Conservation (phyloP, 768 basidiomycete species). For the Ramaria rubella region DNA sequence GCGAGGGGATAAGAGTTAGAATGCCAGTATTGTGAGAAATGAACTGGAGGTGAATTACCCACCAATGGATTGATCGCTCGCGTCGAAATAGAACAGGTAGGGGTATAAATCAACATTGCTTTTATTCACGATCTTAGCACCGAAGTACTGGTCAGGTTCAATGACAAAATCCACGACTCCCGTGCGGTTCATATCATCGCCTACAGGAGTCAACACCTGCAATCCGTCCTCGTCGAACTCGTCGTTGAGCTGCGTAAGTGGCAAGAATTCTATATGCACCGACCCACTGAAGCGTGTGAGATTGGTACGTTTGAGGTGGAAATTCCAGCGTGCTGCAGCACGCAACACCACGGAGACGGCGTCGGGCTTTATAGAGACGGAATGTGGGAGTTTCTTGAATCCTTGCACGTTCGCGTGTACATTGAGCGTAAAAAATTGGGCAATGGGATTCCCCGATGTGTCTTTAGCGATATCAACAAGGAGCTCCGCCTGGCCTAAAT, state of each 20-base stretch:
- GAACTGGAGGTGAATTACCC: conserved; percentile 2
- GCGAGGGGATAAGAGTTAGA: background rate
- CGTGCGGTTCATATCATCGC: conserved; percentile 3
- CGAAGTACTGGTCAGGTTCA: conserved; percentile 16
- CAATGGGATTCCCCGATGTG: background rate
- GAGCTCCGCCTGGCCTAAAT: background rate
- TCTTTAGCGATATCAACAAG: conserved; percentile 1
- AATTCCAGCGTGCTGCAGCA: conserved; percentile 2
- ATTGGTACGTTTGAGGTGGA: background rate
- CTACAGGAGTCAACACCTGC: background rate
- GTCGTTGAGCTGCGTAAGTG: background rate
- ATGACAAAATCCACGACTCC: conserved; percentile 17
- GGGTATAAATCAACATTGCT: conserved; percentile 17
- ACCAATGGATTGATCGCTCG: conserved; percentile 23
- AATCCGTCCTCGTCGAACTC: background rate
- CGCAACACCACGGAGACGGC: background rate
- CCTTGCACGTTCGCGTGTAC: background rate
- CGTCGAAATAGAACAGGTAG: conserved; percentile 25
- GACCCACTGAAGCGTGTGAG: background rate
- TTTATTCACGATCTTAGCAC: conserved; percentile 23
- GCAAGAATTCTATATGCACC: conserved; percentile 1
- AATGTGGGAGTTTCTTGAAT: background rate
- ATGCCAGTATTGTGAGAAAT: background rate
- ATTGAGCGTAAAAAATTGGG: background rate
- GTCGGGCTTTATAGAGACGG: background rate